A percentile compares a stretch with the other conserved stretches of the same genome.
These are phyloP conservation scores for Coemansia pectinata DNA, from an alignment of 192 early-diverging fungal species.

Conservation along the genomic window DNA sequence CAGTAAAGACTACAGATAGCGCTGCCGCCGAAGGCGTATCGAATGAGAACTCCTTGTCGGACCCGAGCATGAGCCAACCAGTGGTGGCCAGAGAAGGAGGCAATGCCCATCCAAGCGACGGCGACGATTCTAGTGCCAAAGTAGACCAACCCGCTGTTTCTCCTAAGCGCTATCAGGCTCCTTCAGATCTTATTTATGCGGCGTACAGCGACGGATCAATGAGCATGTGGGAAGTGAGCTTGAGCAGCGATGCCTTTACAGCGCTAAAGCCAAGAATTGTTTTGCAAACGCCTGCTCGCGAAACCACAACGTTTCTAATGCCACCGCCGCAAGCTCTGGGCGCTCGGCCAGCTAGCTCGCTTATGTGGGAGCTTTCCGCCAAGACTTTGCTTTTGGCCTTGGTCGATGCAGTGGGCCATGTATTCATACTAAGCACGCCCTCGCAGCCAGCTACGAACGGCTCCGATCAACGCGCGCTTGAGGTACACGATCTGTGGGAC, in stretches of 20 bases:
- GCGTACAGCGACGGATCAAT: slow-evolving; percentile 44
- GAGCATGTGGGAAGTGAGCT: slow-evolving; percentile 26
- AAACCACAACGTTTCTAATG: neutral
- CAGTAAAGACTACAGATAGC: neutral
- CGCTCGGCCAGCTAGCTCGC: neutral
- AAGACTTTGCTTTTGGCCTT: slow-evolving; percentile 12
- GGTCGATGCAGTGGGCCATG: slow-evolving; percentile 38
- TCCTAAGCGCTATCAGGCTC: neutral
- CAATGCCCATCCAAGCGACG: neutral
- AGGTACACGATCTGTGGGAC: slow-evolving; percentile 39
- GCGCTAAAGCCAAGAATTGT: slow-evolving; percentile 6
- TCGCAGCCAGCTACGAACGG: neutral
- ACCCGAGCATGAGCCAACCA: too few species aligned
- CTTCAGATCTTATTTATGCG: slow-evolving; percentile 14
- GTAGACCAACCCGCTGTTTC: too few species aligned
- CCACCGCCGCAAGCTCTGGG: neutral
- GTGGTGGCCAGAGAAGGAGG: neutral
- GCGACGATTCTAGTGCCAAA: neutral
- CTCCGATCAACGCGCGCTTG: neutral
- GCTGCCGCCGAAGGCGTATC: too few species aligned
- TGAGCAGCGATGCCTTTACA: neutral
- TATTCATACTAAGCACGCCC: slow-evolving; percentile 28
- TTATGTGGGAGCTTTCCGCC: neutral
- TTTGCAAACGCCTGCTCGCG: slow-evolving; percentile 9
- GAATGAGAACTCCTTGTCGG: too few species aligned